Evolutionary conservation across 1,139 yeast genomes (phyloP).

Genomic region (Zygoascus hellenicus): DNA sequence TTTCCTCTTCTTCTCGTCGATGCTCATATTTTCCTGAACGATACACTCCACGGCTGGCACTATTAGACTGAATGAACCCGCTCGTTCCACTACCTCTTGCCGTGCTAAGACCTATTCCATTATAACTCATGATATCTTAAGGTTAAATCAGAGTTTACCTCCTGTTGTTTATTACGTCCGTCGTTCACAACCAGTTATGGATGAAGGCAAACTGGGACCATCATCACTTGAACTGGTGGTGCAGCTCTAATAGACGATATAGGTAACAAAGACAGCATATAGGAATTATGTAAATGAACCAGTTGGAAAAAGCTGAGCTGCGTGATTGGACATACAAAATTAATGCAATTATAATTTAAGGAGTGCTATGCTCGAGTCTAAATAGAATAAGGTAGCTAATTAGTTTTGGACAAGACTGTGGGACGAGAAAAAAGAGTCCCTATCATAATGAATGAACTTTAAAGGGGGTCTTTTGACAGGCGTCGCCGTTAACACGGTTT

Average conservation of each 20-base stretch:
- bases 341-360: no score
- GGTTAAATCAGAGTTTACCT: background rate
- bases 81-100: constrained; percentile 72
- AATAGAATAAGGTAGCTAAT: no score
- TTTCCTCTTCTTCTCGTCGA: constrained; percentile 29
- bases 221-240: background rate
- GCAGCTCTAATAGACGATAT: background rate
- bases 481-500: no score
- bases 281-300: no score
- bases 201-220: background rate
- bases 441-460: no score
- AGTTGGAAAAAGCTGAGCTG: no score
- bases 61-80: constrained; percentile 56
- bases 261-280: background rate
- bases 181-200: background rate
- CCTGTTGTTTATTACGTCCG: background rate
- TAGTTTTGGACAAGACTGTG: no score
- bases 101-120: constrained; percentile 59
- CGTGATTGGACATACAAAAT: no score
- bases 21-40: constrained; percentile 35
- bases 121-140: constrained; percentile 47
- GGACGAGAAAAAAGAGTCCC: no score
- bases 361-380: no score
- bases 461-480: no score
- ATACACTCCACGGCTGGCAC: constrained; percentile 33